Percentiles rank a stretch among this genome's conserved stretches.
phyloP scores from a whole-genome alignment of 345 rosid genomes.

The Erysimum cheiranthoides region DNA sequence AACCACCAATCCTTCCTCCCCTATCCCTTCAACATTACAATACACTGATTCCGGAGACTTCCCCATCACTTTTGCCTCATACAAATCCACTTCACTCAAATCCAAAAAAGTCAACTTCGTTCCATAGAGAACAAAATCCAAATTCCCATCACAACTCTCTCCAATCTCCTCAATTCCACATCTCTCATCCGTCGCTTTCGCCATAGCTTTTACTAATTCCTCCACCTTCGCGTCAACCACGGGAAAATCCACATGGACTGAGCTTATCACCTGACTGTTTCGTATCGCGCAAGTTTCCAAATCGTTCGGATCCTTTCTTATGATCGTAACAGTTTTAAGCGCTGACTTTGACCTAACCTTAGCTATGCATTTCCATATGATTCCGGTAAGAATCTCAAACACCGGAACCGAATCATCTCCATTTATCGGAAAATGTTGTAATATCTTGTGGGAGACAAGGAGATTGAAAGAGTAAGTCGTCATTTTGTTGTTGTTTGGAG shows the following conservation, averaged over 20 bases:
- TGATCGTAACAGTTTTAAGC: constrained; percentile 53
- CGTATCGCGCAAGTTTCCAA: constrained; percentile 22
- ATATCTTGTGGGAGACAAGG: constrained; percentile 38
- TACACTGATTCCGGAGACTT: constrained; percentile 51
- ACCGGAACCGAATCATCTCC: constrained; percentile 32
- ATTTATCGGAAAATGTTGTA: constrained; percentile 29
- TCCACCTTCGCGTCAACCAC: constrained; percentile 42
- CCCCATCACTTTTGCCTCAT: constrained; percentile 55
- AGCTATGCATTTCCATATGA: constrained; percentile 67
- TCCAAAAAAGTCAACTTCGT: constrained; percentile 66
- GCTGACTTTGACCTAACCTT: constrained; percentile 47
- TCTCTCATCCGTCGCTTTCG: constrained; percentile 53
- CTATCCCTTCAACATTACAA: constrained; percentile 58
- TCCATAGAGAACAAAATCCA: constrained; percentile 68
- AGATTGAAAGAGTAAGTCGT: constrained; percentile 50
- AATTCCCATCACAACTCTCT: constrained; percentile 52
- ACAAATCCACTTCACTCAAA: constrained; percentile 51
- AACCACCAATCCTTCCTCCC: constrained; percentile 66
- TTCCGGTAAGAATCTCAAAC: constrained; percentile 58
- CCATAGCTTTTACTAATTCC: constrained; percentile 39
- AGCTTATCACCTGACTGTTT: constrained; percentile 55
- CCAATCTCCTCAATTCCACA: constrained; percentile 48
- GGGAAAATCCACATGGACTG: constrained; percentile 46
- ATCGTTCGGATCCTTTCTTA: constrained; percentile 46
- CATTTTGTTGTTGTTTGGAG: constrained; percentile 55